A percentile compares a stretch with the other conserved stretches of the same genome.
These are phyloP conservation scores for Trichoderma virens DNA, from an alignment of 495 filamentous ascomycete species.

Conservation along the genomic window DNA sequence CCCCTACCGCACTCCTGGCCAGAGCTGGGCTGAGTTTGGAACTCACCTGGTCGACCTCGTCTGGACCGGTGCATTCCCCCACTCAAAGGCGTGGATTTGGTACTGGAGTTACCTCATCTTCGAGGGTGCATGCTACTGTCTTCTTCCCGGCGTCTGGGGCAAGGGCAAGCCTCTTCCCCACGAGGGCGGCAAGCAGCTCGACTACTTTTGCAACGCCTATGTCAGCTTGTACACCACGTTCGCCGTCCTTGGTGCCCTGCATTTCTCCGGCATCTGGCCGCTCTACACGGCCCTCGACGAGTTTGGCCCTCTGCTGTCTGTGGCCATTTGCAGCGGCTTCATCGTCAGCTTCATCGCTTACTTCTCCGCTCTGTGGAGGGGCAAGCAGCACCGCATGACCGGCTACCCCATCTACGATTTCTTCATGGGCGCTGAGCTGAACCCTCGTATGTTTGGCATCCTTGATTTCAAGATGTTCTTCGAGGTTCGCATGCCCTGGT, in stretches of 20 bases:
- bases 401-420: slow-evolving; percentile 91
- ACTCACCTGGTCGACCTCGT: slow-evolving; percentile 58
- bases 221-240: slow-evolving; percentile 84
- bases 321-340: slow-evolving; percentile 85
- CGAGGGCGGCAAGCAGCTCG: slow-evolving; percentile 70
- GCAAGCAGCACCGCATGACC: slow-evolving; percentile 84
- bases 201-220: slow-evolving; percentile 89
- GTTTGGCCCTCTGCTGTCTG: slow-evolving; percentile 83
- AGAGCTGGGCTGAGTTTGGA: slow-evolving; percentile 61
- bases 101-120: slow-evolving; percentile 91
- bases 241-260: slow-evolving; percentile 54
- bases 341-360: slow-evolving; percentile 75
- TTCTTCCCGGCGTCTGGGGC: slow-evolving; percentile 73
- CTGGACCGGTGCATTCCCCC: slow-evolving; percentile 75
- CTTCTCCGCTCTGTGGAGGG: slow-evolving; percentile 69
- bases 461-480: slow-evolving; percentile 99
- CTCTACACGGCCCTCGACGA: slow-evolving; percentile 93
- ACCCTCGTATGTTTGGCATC: slow-evolving; percentile 88
- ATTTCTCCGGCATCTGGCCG: slow-evolving; percentile 76
- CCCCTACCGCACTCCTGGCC: slow-evolving; percentile 55
- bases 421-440: slow-evolving; percentile 98
- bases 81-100: slow-evolving; percentile 71
- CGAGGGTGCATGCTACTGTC: slow-evolving; percentile 72
- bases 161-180: slow-evolving; percentile 83
- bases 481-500: slow-evolving; percentile 96